phyloP scores from a whole-genome alignment of 2,329 filamentous ascomycete genomes.

The Akanthomyces dipterigenus region DNA sequence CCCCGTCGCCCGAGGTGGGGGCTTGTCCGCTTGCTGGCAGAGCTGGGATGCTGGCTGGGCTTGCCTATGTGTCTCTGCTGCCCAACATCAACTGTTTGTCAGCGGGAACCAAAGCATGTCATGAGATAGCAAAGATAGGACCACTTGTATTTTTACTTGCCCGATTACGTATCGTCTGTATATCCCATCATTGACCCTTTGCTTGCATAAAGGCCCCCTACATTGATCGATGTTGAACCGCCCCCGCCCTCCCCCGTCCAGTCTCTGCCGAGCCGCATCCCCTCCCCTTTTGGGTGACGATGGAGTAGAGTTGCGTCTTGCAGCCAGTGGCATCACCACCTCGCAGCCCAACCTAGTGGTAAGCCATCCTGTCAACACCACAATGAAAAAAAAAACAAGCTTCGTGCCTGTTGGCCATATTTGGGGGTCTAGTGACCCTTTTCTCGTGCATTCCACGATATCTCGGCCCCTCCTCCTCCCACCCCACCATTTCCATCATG shows the following conservation, averaged over 20 bases:
- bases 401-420: neutral
- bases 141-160: neutral
- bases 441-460: neutral
- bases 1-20: slow-evolving; percentile 2
- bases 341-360: neutral
- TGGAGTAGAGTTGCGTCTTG: neutral
- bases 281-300: too few relatives aligned
- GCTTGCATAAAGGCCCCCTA: too few relatives aligned
- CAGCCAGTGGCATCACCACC: neutral
- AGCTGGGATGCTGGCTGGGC: too few relatives aligned
- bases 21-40: too few relatives aligned
- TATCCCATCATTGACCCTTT: too few relatives aligned
- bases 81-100: neutral
- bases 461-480: neutral
- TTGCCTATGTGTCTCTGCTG: neutral
- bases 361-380: too few relatives aligned
- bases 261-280: neutral
- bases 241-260: neutral
- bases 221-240: neutral
- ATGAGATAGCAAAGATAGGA: neutral
- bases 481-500: neutral
- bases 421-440: neutral
- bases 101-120: neutral
- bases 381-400: neutral
- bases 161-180: neutral